A percentile compares a stretch with the other conserved stretches of the same genome.
phyloP scores from a whole-genome alignment of 2,329 filamentous ascomycete species.

The Sarocladium oryzae region DNA sequence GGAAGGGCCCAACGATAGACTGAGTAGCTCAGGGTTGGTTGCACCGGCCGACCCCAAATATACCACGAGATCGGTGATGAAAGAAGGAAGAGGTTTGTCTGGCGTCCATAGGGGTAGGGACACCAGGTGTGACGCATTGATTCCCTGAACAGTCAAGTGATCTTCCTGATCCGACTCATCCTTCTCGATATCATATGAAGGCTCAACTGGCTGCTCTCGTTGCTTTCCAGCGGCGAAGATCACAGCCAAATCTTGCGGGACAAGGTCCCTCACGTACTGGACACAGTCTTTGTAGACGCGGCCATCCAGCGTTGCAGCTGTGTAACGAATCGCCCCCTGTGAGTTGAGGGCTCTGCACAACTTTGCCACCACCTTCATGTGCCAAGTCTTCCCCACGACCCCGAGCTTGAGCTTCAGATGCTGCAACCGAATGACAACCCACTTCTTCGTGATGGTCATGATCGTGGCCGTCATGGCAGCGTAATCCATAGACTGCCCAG shows the following conservation, averaged over 20 bases:
- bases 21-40: slow-evolving; percentile 31
- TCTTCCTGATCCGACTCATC: slow-evolving; percentile 13
- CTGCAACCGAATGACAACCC: slow-evolving; percentile 50
- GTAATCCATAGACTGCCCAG: slow-evolving; percentile 51
- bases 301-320: slow-evolving; percentile 47
- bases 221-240: slow-evolving; percentile 39
- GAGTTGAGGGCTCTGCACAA: slow-evolving; percentile 51
- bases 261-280: slow-evolving; percentile 50
- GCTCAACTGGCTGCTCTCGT: slow-evolving; percentile 19
- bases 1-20: slow-evolving; percentile 27
- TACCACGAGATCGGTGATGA: slow-evolving; percentile 24
- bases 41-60: slow-evolving; percentile 22
- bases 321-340: slow-evolving; percentile 49
- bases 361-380: slow-evolving; percentile 55
- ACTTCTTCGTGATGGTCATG: slow-evolving; percentile 50
- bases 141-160: slow-evolving; percentile 14
- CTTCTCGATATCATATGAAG: slow-evolving; percentile 1
- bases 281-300: slow-evolving; percentile 57
- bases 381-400: slow-evolving; percentile 46
- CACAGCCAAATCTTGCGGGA: slow-evolving; percentile 46
- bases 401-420: slow-evolving; percentile 54
- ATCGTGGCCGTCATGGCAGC: slow-evolving; percentile 50
- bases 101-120: slow-evolving; percentile 25
- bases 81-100: slow-evolving; percentile 27
- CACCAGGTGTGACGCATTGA: slow-evolving; percentile 19